These are phyloP conservation scores for Microbotryum intermedium DNA, from an alignment of 1,284 basidiomycete genomes.

Conservation along the genomic window DNA sequence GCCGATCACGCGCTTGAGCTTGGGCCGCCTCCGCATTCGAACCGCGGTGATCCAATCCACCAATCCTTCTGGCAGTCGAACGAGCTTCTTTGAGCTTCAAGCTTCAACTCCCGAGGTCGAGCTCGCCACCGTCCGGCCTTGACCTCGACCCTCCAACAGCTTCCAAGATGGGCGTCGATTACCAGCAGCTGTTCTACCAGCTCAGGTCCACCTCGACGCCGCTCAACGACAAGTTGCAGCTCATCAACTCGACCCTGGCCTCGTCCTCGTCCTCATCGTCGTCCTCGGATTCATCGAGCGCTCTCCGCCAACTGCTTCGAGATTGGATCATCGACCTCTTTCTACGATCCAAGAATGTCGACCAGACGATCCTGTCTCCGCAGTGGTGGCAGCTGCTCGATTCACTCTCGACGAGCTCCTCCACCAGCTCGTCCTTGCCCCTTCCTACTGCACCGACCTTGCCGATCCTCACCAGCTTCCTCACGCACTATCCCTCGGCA, in stretches of 20 bases:
- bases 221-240: constrained; percentile 13
- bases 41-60: too few relatives aligned
- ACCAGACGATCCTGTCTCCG: background rate
- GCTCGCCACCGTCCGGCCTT: too few relatives aligned
- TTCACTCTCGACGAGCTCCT: background rate
- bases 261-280: background rate
- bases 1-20: too few relatives aligned
- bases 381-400: constrained; percentile 11
- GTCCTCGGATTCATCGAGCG: background rate
- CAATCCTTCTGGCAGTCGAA: too few relatives aligned
- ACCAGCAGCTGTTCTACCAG: constrained; percentile 16
- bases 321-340: constrained; percentile 24
- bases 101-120: too few relatives aligned
- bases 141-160: too few relatives aligned
- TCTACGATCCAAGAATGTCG: background rate
- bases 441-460: constrained; percentile 3
- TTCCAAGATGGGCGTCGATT: background rate
- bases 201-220: constrained; percentile 21
- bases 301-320: constrained; percentile 8
- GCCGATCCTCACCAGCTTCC: constrained; percentile 15
- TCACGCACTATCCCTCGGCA: background rate
- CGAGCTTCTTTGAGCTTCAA: too few relatives aligned
- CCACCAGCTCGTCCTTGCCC: background rate
- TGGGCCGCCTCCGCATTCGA: too few relatives aligned
- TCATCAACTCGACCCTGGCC: constrained; percentile 11